These are phyloP conservation scores for Podospora australis DNA, from an alignment of 495 filamentous ascomycete species.

Conservation along the genomic window DNA sequence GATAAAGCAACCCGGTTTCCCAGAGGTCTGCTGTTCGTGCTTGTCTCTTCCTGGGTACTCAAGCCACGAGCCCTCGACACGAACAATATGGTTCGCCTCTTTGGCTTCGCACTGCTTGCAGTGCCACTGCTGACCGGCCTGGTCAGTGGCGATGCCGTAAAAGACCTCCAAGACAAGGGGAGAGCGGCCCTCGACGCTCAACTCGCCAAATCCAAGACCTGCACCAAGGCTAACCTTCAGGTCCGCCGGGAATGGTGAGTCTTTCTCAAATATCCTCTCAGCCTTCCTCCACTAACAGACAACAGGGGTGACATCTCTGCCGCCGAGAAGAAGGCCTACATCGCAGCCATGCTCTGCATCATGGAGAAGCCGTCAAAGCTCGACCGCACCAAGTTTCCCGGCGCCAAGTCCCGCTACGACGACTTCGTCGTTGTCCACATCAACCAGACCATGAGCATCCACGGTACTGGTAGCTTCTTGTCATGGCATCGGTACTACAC, in stretches of 20 bases:
- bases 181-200: too few species aligned
- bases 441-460: slow-evolving; percentile 19
- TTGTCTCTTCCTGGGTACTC: background rate
- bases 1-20: too few species aligned
- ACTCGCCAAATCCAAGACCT: too few species aligned
- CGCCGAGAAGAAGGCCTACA: slow-evolving; percentile 31
- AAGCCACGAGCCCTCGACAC: background rate
- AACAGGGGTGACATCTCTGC: slow-evolving; percentile 35
- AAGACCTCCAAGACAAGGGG: too few species aligned
- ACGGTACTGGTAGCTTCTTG: slow-evolving; percentile 37
- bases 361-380: slow-evolving; percentile 31
- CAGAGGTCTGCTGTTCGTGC: background rate
- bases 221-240: slow-evolving; percentile 37
- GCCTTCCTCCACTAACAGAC: background rate
- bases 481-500: slow-evolving; percentile 38
- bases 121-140: too few species aligned
- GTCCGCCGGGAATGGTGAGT: slow-evolving; percentile 42
- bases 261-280: too few species aligned
- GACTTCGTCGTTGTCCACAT: slow-evolving; percentile 26
- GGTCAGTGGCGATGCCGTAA: too few species aligned
- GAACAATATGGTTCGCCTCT: slow-evolving; percentile 6
- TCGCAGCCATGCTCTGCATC: slow-evolving; percentile 32
- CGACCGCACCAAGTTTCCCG: slow-evolving; percentile 23
- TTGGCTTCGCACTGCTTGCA: slow-evolving; percentile 20
- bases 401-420: slow-evolving; percentile 26